Percentiles rank a stretch among this genome's conserved stretches.
phyloP scores from a whole-genome alignment of 768 basidiomycete species.

The Filobasidium floriforme region DNA sequence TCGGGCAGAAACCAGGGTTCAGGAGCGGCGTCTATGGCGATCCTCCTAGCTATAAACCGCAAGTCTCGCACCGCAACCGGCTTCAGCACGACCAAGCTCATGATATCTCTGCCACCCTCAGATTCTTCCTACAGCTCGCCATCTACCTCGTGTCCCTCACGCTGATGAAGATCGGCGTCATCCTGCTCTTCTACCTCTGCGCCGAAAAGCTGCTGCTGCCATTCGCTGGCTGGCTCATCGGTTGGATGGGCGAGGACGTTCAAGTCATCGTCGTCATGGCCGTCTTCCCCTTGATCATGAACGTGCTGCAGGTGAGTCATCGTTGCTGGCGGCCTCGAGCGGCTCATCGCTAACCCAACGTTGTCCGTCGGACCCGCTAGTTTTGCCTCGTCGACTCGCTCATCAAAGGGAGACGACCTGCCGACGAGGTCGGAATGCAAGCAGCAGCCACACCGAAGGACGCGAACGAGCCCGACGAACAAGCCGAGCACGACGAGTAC shows the following conservation, averaged over 20 bases:
- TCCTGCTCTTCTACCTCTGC: conserved; percentile 57
- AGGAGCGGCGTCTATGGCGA: conserved; percentile 80
- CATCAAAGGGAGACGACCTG: conserved; percentile 30
- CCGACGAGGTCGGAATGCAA: not conserved
- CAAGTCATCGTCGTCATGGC: conserved; percentile 62
- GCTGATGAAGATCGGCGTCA: conserved; percentile 85
- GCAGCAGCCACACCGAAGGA: not conserved
- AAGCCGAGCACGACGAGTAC: not conserved
- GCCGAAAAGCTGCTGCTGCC: conserved; percentile 63
- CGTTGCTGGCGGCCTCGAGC: not conserved
- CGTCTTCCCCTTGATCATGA: conserved; percentile 60
- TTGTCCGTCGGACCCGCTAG: conserved; percentile 52
- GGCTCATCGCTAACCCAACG: not conserved
- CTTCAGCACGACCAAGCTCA: conserved; percentile 32
- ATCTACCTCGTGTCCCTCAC: conserved; percentile 74
- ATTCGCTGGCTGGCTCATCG: conserved; percentile 78
- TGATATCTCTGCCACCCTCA: not conserved
- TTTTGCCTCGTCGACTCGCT: conserved; percentile 80
- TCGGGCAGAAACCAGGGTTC: conserved; percentile 51
- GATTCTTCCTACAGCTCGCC: conserved; percentile 47
- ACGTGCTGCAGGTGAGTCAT: conserved; percentile 31
- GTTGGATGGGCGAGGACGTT: conserved; percentile 53
- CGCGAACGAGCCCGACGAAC: not conserved
- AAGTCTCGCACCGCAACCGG: conserved; percentile 50
- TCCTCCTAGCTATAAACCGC: conserved; percentile 66